Evolutionary conservation across 1,139 yeast species (phyloP).

Genomic region (Arxiozyma slooffiae): DNA sequence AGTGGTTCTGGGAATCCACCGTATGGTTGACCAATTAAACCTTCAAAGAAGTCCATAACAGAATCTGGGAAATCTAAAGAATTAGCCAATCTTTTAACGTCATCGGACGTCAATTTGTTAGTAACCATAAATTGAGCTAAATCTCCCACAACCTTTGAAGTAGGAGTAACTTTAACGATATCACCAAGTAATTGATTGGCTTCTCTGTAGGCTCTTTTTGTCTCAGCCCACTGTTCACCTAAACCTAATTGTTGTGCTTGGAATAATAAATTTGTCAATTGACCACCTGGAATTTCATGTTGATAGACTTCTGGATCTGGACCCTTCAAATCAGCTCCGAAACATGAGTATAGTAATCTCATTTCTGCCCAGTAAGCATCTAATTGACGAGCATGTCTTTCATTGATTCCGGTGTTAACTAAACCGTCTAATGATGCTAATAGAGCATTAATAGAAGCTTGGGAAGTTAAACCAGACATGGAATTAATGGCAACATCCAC

Average conservation of each 20-base stretch:
- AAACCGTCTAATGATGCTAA: constrained; percentile 88
- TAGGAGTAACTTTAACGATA: constrained; percentile 95
- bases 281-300: constrained; percentile 99
- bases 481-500: constrained; percentile 97
- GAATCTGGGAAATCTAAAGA: constrained; percentile 97
- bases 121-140: constrained; percentile 98
- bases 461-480: constrained; percentile 97
- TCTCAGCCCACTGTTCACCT: constrained; percentile 92
- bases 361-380: constrained; percentile 98
- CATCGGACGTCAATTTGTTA: constrained; percentile 76
- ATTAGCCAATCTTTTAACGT: constrained; percentile 74
- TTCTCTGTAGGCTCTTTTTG: constrained; percentile 83
- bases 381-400: constrained; percentile 61
- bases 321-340: constrained; percentile 97
- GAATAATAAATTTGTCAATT: constrained; percentile 90
- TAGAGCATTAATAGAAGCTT: constrained; percentile 89
- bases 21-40: constrained; percentile 97
- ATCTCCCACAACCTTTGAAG: constrained; percentile 98
- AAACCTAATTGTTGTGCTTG: constrained; percentile 98
- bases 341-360: constrained; percentile 91
- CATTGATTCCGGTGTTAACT: constrained; percentile 62
- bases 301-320: constrained; percentile 98
- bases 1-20: constrained; percentile 99
- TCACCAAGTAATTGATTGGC: constrained; percentile 91
- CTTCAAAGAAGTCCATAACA: constrained; percentile 95